These are phyloP conservation scores for Incumbomyces lentus DNA, from an alignment of 2,329 filamentous ascomycete genomes.

Conservation along the genomic window DNA sequence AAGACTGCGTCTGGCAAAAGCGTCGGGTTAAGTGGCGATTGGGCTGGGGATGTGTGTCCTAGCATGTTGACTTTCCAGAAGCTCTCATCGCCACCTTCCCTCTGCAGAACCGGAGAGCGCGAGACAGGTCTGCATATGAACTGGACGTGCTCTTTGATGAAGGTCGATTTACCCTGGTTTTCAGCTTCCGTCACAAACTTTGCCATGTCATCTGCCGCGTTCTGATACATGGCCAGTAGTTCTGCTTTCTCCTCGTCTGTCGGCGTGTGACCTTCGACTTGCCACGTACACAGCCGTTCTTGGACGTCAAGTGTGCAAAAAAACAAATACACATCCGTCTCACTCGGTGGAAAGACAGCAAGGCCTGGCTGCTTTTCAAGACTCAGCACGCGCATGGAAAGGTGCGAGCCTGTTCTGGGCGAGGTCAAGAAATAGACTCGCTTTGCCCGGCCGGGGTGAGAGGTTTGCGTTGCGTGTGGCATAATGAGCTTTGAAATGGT, in stretches of 20 bases:
- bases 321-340: constrained; percentile 25
- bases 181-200: constrained; percentile 18
- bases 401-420: constrained; percentile 27
- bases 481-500: too few relatives aligned
- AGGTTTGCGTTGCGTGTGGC: too few relatives aligned
- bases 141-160: constrained; percentile 30
- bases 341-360: constrained; percentile 10
- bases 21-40: constrained; percentile 26
- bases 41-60: neutral
- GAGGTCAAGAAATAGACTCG: constrained; percentile 18
- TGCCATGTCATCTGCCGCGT: constrained; percentile 23
- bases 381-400: constrained; percentile 25
- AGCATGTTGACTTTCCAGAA: constrained; percentile 16
- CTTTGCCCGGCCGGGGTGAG: neutral
- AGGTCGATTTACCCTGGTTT: constrained; percentile 22
- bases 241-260: constrained; percentile 20
- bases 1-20: constrained; percentile 29
- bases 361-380: constrained; percentile 23
- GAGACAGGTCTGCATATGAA: constrained; percentile 13
- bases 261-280: constrained; percentile 23
- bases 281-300: neutral
- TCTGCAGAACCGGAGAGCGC: neutral
- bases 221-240: constrained; percentile 21
- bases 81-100: constrained; percentile 6
- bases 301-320: constrained; percentile 10